Evolutionary conservation across 169 alveolate species (phyloP), one percentile per base, ranked within the genome.

Genomic region (Amoebophrya sp.): DNA sequence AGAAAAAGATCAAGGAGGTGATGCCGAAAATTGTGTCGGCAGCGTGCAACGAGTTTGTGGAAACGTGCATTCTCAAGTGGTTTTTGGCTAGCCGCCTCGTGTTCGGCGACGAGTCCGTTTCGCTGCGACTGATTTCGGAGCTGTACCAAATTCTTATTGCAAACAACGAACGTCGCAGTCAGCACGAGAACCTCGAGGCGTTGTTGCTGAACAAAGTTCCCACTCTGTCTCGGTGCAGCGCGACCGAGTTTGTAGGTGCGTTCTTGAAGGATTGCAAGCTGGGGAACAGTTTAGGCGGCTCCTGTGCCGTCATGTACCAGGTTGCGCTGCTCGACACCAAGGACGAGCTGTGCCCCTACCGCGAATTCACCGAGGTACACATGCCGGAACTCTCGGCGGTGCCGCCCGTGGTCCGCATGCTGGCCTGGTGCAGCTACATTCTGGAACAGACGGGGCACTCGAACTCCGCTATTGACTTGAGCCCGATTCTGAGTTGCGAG

Each of bases 371-470:
- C 32, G 83, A 66, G 29, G 54, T 41, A 2, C 83, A n/a, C 83
- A 0, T 25, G 39, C 38, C 29, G 1, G 32, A 25, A 25, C 35
- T 66, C 32, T 2, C 29, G 2, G 39, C 29, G 32, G 39, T 66
- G 39, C 83, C 83, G 35, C 83, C 83, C 32, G 35, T 25, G 83
- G 83, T n/a, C 32, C 83, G 83, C 32, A 18, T 66, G 39, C 35
- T 66, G 83, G 83, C 83, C 10, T 66, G 83, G 83, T 66, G 83
- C 83, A 1, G 83, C 29, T 66, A 66, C 83, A n/a, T 66, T 2
- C 83, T 66, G 83, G 29, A 0, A 18, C 38, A 18, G 32, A 66
- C 83, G 39, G 54, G 54, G 54, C 2, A 41, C 54, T 2, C 54
- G 54, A 41, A 41, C 23, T 41, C 54, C 23, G 54, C 54, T 47